Conservation (phyloP, 2,329 filamentous ascomycete species). For the Cadophora luteo-olivacea region DNA sequence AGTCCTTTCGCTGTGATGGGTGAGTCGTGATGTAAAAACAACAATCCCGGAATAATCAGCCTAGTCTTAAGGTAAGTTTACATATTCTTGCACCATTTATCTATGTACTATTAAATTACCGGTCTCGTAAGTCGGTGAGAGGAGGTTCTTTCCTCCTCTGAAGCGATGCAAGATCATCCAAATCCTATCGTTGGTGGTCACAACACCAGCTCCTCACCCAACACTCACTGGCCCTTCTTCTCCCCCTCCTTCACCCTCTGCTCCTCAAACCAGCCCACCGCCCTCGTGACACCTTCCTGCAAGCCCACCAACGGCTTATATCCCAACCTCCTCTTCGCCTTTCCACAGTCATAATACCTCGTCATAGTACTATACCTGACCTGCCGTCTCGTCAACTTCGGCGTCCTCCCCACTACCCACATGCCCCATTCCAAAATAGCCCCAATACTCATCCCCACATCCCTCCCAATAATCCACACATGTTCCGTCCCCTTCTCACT, state of each 20-base stretch:
- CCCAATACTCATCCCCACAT: conserved; percentile 59
- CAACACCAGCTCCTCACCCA: not conserved
- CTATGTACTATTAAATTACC: not conserved
- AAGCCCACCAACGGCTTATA: conserved; percentile 72
- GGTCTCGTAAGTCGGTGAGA: not conserved
- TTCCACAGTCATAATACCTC: conserved; percentile 78
- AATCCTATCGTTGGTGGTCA: not conserved
- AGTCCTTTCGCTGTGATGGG: not conserved
- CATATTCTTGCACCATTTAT: not conserved
- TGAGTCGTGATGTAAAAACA: not conserved
- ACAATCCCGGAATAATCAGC: not conserved
- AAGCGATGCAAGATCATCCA: not conserved
- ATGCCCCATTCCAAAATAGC: conserved; percentile 59
- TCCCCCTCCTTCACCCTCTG: conserved; percentile 35
- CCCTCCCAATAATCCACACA: conserved; percentile 61
- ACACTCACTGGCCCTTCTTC: conserved; percentile 41
- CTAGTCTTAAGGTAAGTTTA: not conserved
- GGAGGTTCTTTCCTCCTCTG: not conserved
- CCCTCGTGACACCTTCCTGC: conserved; percentile 62
- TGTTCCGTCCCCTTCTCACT: conserved; percentile 57
- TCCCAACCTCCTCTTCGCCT: conserved; percentile 73
- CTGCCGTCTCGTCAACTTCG: conserved; percentile 54
- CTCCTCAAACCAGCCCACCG: conserved; percentile 39
- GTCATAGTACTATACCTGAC: conserved; percentile 75
- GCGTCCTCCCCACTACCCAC: conserved; percentile 55